Conservation (phyloP, 371 early-diverging fungal genomes). For the Batrachochytrium dendrobatidis region DNA sequence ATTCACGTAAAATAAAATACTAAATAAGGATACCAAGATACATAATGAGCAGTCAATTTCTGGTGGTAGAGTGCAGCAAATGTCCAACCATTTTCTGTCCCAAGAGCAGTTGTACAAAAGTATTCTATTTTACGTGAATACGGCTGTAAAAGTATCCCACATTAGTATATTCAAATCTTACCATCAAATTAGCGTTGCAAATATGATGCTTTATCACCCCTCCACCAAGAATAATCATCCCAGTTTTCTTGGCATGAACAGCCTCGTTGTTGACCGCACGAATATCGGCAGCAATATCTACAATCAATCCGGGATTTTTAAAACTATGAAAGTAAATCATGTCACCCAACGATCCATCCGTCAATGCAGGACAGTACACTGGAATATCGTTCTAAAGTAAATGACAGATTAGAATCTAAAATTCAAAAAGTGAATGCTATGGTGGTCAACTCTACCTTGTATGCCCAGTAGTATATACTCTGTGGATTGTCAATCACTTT, state of each 20-base stretch:
- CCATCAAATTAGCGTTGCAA: constrained; percentile 99
- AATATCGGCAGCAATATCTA: constrained; percentile 96
- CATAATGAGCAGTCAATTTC: neutral
- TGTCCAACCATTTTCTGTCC: neutral
- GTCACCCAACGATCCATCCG: constrained; percentile 98
- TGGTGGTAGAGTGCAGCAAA: neutral
- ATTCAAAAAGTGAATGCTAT: neutral
- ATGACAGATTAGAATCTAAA: neutral
- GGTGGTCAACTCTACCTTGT: constrained; percentile 53
- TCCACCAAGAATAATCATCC: constrained; percentile 97
- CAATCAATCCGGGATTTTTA: constrained; percentile 85
- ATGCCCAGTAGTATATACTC: constrained; percentile 96
- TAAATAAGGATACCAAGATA: too few relatives aligned
- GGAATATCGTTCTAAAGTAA: constrained; percentile 86
- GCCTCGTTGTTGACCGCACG: constrained; percentile 90
- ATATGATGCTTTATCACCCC: constrained; percentile 99
- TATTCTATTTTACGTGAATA: too few relatives aligned
- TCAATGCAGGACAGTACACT: constrained; percentile 97
- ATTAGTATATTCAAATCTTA: too few relatives aligned
- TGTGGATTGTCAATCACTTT: constrained; percentile 88
- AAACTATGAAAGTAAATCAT: constrained; percentile 98
- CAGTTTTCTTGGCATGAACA: constrained; percentile 91
- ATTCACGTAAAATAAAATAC: too few relatives aligned
- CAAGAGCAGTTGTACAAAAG: too few relatives aligned
- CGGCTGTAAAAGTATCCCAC: too few relatives aligned